Conservation (phyloP, 148 eudicot species). For the Camellia lanceoleosa region DNA sequence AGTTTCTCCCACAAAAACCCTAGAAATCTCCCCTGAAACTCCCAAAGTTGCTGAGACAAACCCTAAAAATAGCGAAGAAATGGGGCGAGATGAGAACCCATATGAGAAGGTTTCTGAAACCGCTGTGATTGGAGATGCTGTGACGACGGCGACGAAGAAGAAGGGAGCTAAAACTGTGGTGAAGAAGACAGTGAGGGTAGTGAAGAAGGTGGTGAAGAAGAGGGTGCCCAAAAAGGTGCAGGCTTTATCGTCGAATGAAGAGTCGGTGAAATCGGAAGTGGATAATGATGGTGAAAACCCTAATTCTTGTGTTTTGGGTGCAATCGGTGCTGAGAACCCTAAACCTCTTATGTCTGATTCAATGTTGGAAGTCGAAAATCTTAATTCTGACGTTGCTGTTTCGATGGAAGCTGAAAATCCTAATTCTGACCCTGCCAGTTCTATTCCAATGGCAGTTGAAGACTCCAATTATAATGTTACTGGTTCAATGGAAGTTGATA, state of each 20-base stretch:
- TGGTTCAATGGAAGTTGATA: conserved; percentile 2
- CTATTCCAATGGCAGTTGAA: conserved; percentile 11
- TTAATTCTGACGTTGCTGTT: conserved; percentile 6
- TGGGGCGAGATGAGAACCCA: not conserved
- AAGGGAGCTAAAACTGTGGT: not conserved
- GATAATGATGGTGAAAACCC: not conserved
- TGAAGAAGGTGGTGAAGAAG: not conserved
- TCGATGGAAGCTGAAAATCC: conserved; percentile 19
- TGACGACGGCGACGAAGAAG: not conserved
- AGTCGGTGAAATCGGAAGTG: conserved; percentile 3
- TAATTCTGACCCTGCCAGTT: not conserved
- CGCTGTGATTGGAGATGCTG: not conserved
- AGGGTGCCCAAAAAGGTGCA: conserved; percentile 6
- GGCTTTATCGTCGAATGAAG: conserved; percentile 12
- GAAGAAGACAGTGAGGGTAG: conserved; percentile 12
- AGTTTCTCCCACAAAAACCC: not conserved
- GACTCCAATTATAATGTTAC: not conserved
- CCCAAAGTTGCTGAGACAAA: not conserved
- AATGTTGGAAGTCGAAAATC: not conserved
- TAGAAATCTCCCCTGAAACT: not conserved
- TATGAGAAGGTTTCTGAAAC: conserved; percentile 2
- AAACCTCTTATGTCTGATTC: conserved; percentile 10
- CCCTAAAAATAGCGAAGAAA: conserved; percentile 6
- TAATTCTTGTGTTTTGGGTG: not conserved
- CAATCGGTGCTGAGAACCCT: not conserved